Evolutionary conservation across 495 filamentous ascomycete species (phyloP).

Genomic region (Astrothelium macrocarpum): DNA sequence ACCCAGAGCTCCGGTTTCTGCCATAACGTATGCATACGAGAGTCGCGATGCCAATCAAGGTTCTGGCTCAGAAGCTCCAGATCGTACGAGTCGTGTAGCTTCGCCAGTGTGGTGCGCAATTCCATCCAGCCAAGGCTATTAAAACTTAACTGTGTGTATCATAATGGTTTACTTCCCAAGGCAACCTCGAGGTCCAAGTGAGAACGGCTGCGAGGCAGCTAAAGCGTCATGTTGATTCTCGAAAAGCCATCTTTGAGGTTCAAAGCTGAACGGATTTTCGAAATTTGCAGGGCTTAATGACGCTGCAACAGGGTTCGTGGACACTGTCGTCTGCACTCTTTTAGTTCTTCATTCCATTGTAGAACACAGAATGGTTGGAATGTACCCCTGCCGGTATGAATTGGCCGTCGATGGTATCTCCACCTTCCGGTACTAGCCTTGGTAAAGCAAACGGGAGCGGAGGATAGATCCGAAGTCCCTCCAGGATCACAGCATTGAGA

Average conservation of each 20-base stretch:
- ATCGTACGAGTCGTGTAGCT: background rate
- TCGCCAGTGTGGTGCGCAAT: background rate
- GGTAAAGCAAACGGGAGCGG: slow-evolving; percentile 26
- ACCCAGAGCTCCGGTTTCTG: background rate
- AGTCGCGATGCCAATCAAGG: background rate
- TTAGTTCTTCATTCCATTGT: background rate
- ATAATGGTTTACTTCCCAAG: slow-evolving; percentile 17
- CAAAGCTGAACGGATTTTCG: slow-evolving; percentile 19
- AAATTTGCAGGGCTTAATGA: slow-evolving; percentile 14
- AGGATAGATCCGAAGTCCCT: slow-evolving; percentile 46
- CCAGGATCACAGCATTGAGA: slow-evolving; percentile 40
- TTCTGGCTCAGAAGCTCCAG: background rate
- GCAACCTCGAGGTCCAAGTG: slow-evolving; percentile 24
- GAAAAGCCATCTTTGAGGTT: slow-evolving; percentile 25
- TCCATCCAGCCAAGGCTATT: background rate
- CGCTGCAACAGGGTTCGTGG: background rate
- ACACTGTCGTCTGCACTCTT: background rate
- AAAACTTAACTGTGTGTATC: background rate
- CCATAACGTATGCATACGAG: background rate
- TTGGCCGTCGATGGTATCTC: slow-evolving; percentile 32
- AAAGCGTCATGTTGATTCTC: slow-evolving; percentile 17
- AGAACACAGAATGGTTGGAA: too few relatives aligned
- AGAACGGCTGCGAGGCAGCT: slow-evolving; percentile 25
- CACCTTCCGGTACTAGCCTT: slow-evolving; percentile 20
- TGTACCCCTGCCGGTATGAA: slow-evolving; percentile 29